Evolutionary conservation across 345 rosid species (phyloP).

Genomic region (Murraya paniculata): DNA sequence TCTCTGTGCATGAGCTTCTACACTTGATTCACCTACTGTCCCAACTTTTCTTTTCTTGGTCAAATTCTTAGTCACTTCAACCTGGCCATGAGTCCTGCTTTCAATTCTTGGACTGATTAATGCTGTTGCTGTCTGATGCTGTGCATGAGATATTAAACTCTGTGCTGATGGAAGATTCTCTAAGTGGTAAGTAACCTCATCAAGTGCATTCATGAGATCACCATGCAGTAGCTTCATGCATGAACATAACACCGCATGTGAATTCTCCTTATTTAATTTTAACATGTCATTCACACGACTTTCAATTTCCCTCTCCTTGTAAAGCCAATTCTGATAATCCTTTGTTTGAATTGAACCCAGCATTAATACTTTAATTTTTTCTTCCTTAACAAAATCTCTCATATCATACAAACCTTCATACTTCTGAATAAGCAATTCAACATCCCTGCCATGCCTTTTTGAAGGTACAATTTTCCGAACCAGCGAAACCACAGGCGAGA

Average conservation of each 20-base stretch:
- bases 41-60: no score
- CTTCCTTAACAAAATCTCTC: conserved; percentile 21
- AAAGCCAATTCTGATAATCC: conserved; percentile 13
- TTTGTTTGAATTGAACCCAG: conserved; percentile 1
- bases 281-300: neutral
- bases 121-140: no score
- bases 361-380: conserved; percentile 16
- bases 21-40: no score
- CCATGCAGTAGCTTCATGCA: neutral
- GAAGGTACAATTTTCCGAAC: neutral
- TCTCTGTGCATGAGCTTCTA: no score
- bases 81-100: no score
- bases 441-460: neutral
- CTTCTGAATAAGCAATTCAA: conserved; percentile 10
- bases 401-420: conserved; percentile 12
- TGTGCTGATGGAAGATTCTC: conserved; percentile 9
- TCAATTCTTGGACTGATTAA: no score
- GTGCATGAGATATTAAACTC: neutral
- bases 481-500: neutral
- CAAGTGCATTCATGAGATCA: conserved; percentile 7
- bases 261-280: neutral
- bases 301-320: conserved; percentile 15
- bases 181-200: conserved; percentile 13
- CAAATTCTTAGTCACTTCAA: no score
- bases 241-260: neutral